Conservation (phyloP, 306 rosid genomes). For the Acacia confusa region DNA sequence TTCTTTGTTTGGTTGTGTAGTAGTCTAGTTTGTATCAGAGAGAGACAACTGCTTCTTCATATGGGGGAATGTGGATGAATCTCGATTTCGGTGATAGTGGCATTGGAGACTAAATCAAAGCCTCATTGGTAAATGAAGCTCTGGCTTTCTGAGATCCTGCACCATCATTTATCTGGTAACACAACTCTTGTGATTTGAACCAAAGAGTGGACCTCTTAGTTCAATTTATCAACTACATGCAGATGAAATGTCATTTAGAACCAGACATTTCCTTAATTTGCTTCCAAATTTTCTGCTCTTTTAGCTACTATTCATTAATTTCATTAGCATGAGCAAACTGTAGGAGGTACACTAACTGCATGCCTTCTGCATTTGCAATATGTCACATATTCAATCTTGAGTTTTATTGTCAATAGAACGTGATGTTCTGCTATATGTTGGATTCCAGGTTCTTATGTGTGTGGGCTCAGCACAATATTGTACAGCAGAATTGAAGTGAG, state of each 20-base stretch:
- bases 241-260: slow-evolving; percentile 10
- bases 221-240: slow-evolving; percentile 15
- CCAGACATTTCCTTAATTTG: background rate
- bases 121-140: slow-evolving; percentile 56
- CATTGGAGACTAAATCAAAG: slow-evolving; percentile 13
- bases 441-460: slow-evolving; percentile 58
- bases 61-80: slow-evolving; percentile 47
- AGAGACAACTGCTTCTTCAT: slow-evolving; percentile 37
- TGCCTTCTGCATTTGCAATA: slow-evolving; percentile 11
- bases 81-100: slow-evolving; percentile 32
- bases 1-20: slow-evolving; percentile 23
- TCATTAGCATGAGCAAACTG: background rate
- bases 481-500: slow-evolving; percentile 60
- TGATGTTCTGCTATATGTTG: slow-evolving; percentile 39
- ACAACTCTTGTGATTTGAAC: slow-evolving; percentile 39
- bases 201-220: background rate
- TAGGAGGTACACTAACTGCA: slow-evolving; percentile 25
- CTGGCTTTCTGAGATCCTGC: slow-evolving; percentile 47
- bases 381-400: background rate
- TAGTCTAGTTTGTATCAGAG: background rate
- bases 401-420: slow-evolving; percentile 19
- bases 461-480: slow-evolving; percentile 36
- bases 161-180: slow-evolving; percentile 42
- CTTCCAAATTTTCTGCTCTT: slow-evolving; percentile 1
- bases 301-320: background rate